Evolutionary conservation across 345 rosid species (phyloP).

Genomic region (Brassica juncea): DNA sequence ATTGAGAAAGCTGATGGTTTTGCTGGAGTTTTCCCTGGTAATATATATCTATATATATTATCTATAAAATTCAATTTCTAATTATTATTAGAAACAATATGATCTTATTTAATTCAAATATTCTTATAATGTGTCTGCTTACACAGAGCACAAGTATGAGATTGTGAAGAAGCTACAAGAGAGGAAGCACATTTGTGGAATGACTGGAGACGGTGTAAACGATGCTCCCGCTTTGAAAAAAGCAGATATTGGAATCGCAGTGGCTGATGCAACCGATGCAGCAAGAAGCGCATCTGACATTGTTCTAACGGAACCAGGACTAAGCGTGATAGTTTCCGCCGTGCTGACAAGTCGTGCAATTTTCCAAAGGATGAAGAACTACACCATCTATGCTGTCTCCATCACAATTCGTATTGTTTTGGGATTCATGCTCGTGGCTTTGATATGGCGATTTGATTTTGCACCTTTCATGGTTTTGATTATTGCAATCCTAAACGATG

Average conservation of each 20-base stretch:
- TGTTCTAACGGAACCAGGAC: background rate
- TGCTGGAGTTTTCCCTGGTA: constrained; percentile 91
- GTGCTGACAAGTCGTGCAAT: background rate
- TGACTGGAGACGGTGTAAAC: background rate
- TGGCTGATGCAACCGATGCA: constrained; percentile 1
- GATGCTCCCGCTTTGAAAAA: background rate
- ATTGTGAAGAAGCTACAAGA: background rate
- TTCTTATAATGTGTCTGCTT: background rate
- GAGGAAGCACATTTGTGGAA: background rate
- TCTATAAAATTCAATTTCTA: background rate
- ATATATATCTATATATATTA: background rate
- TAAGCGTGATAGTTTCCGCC: background rate
- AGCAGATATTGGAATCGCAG: background rate
- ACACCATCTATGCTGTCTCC: background rate
- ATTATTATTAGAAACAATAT: background rate
- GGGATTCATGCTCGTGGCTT: background rate
- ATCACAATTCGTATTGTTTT: background rate
- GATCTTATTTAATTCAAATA: background rate
- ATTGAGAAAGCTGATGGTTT: constrained; percentile 85
- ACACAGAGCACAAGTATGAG: background rate
- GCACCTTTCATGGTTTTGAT: constrained; percentile 1
- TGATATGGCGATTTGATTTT: background rate
- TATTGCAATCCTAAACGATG: background rate
- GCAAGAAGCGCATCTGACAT: background rate
- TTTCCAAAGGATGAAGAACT: background rate